Evolutionary conservation across 768 basidiomycete species (phyloP), one percentile per base, ranked within the genome.

Genomic region (Rhodotorula toruloides): DNA sequence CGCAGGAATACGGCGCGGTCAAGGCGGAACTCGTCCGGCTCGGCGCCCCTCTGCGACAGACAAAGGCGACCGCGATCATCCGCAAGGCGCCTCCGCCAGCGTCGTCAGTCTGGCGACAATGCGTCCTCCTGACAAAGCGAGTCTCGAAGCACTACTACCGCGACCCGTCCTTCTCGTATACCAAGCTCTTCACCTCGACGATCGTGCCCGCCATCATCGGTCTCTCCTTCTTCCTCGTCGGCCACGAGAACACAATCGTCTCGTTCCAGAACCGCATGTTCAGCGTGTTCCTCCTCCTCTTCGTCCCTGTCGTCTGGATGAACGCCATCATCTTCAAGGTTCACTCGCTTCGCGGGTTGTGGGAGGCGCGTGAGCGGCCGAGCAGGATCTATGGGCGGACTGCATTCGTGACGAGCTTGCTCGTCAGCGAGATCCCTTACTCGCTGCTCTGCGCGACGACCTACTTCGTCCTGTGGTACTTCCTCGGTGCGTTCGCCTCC

Each of bases 341-440:
- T 76, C 79, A 86, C 57, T 76, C 79, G 40, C 81, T 83, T 61
- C 82, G 86, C n/a, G 78, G 75, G 0, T 77, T 87, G 46, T 87
- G 86, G 71, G 85, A 87, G 75, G 82, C 86, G 50, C 81, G 86
- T 59, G 86, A 87, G 72, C 81, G 84, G 7, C 80, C 85, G 0
- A 85, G 84, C 66, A 79, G 82, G 55, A 85, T 84, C 76, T 87
- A 87, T 75, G 82, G 81, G 62, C 84, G 86, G 83, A 80, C 77
- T 21, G 79, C 67, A 22, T 68, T 68, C 61, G 64, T 63, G 6
- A 65, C 67, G 56, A 68, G 66, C 31, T 25, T 68, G 46, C 27
- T 68, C 17, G 60, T 72, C 0, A 68, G 66, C 61, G 71, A 72
- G 67, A 25, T 72, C 13, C 71, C 71, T 6, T 72, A 68, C 54